A percentile compares a stretch with the other conserved stretches of the same genome.
phyloP scores from a whole-genome alignment of 495 filamentous ascomycete genomes.

The Xylaria flabelliformis region DNA sequence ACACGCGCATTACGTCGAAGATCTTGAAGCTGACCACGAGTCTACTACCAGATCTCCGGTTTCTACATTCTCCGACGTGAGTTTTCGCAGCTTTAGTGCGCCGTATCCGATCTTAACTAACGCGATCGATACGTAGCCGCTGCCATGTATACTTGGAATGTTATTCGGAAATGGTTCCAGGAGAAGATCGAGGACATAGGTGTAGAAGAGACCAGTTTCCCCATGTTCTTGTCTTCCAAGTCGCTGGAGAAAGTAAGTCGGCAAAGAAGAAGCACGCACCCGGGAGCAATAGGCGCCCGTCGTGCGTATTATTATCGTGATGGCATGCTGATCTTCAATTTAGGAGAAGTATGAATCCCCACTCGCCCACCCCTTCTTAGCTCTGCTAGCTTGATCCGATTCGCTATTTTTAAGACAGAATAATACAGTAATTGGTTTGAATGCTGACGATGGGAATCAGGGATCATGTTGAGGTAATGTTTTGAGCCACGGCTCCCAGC shows the following conservation, averaged over 20 bases:
- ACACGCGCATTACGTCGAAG: not conserved
- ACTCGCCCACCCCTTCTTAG: not conserved
- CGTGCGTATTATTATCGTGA: not conserved
- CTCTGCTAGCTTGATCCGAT: not conserved
- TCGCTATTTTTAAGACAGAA: not conserved
- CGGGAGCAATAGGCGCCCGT: not conserved
- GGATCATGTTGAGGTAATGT: constrained; percentile 77
- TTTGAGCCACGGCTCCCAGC: too few species aligned
- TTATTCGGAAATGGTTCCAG: constrained; percentile 90
- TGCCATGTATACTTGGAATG: constrained; percentile 91
- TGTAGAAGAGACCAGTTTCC: constrained; percentile 94
- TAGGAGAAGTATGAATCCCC: constrained; percentile 27
- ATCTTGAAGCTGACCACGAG: not conserved
- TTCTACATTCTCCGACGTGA: constrained; percentile 87
- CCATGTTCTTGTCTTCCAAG: constrained; percentile 89
- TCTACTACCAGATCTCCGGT: constrained; percentile 77
- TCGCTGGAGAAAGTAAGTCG: constrained; percentile 77
- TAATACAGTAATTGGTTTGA: not conserved
- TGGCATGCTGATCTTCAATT: constrained; percentile 14
- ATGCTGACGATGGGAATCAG: constrained; percentile 53
- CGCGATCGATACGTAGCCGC: constrained; percentile 50
- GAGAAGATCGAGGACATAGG: constrained; percentile 83
- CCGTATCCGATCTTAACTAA: not conserved
- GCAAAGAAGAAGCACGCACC: not conserved
- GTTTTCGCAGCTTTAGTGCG: constrained; percentile 27